A percentile compares a stretch with the other conserved stretches of the same genome.
phyloP scores from a whole-genome alignment of 176 grass and related monocot genomes.

The Hyparrhenia diplandra region DNA sequence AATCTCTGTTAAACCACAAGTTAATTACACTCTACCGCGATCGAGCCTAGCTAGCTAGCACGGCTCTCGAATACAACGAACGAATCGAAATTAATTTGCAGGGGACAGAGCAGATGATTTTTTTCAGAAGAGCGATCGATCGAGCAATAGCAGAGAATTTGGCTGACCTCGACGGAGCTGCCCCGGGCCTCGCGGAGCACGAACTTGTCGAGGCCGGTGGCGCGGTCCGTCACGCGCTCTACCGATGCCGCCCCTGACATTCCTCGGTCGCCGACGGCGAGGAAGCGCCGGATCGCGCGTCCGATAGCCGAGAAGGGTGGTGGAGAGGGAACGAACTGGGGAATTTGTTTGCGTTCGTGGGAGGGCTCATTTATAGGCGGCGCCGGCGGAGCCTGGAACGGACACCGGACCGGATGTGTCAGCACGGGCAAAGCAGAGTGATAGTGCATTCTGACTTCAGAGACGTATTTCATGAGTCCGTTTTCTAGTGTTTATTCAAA shows the following conservation, averaged over 20 bases:
- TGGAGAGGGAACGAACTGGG: neutral
- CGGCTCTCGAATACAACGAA: neutral
- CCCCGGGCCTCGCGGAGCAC: slow-evolving; percentile 35
- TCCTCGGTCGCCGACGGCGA: neutral
- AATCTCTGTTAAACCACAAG: neutral
- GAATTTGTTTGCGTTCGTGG: neutral
- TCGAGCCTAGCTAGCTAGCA: neutral
- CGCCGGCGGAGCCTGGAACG: too few relatives aligned
- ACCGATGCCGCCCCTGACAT: slow-evolving; percentile 27
- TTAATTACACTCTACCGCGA: neutral
- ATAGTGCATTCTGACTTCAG: neutral
- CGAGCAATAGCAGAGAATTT: neutral
- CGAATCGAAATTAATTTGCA: neutral
- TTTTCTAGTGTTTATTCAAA: neutral
- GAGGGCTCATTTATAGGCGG: neutral
- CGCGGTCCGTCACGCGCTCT: slow-evolving; percentile 35
- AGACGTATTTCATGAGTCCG: neutral
- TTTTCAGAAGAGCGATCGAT: neutral
- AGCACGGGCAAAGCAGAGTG: neutral
- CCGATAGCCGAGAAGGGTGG: neutral
- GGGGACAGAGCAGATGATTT: neutral
- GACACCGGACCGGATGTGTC: neutral
- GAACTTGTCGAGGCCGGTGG: slow-evolving; percentile 46
- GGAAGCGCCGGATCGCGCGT: neutral
- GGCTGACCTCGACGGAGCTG: slow-evolving; percentile 40